A percentile compares a stretch with the other conserved stretches of the same genome.
Conservation (phyloP, 208 protist genomes). For the Trypanosoma avium region DNA sequence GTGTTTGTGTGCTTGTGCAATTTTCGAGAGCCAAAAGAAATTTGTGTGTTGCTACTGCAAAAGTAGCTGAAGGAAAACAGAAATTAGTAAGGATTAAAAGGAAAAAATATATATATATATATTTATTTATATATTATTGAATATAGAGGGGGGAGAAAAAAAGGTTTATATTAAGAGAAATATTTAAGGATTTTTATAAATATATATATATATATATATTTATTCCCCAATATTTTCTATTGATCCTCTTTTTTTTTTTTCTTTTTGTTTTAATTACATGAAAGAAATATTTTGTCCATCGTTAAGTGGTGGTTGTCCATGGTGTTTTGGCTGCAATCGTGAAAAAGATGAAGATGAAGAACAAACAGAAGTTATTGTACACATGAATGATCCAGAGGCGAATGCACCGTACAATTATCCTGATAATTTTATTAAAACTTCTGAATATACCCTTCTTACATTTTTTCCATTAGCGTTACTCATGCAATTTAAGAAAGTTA, state of each 20-base stretch:
- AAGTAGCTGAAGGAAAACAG: no score
- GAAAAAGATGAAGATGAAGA: conserved; percentile 18
- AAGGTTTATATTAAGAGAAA: no score
- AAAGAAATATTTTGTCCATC: neutral
- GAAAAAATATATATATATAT: no score
- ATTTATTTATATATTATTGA: no score
- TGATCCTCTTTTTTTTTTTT: conserved; percentile 13
- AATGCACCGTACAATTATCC: conserved; percentile 72
- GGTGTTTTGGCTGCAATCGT: conserved; percentile 28
- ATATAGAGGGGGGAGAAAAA: no score
- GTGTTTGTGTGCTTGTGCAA: no score
- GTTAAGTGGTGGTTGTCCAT: no score
- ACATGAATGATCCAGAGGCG: conserved; percentile 72
- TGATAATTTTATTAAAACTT: conserved; percentile 91
- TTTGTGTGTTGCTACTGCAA: no score
- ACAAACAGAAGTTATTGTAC: conserved; percentile 46
- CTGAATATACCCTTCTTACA: conserved; percentile 90
- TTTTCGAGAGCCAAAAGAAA: no score
- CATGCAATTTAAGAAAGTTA: conserved; percentile 91
- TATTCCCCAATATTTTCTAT: neutral
- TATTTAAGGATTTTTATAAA: no score
- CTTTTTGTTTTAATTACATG: neutral
- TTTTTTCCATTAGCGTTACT: conserved; percentile 94
- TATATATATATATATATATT: conserved; percentile 1
- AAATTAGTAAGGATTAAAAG: no score